These are phyloP conservation scores for Xylariaceae sp. DNA, from an alignment of 2,329 filamentous ascomycete genomes.

Conservation along the genomic window DNA sequence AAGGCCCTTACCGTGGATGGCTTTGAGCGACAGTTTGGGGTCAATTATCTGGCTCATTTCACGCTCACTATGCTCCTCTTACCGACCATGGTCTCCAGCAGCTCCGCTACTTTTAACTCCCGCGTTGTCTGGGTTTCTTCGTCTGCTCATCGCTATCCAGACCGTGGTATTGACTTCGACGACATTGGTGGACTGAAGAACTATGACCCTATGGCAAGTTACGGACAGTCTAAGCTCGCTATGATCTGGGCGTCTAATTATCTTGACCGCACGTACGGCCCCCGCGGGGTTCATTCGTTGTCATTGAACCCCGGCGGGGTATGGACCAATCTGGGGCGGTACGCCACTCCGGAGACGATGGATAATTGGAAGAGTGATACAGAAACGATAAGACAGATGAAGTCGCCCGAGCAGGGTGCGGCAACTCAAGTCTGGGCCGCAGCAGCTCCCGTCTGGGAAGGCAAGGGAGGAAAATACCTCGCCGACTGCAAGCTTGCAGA, in stretches of 20 bases:
- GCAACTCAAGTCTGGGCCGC: conserved; percentile 55
- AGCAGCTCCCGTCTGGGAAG: conserved; percentile 48
- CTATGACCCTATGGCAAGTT: conserved; percentile 42
- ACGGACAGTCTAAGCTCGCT: conserved; percentile 51
- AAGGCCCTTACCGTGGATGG: conserved; percentile 46
- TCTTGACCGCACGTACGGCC: conserved; percentile 50
- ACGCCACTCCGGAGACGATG: conserved; percentile 21
- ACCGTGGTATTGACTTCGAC: conserved; percentile 22
- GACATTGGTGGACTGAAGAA: conserved; percentile 48
- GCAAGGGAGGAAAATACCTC: conserved; percentile 54
- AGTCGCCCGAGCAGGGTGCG: conserved; percentile 50
- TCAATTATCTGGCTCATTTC: conserved; percentile 58
- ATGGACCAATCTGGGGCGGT: conserved; percentile 34
- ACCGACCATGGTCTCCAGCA: conserved; percentile 45
- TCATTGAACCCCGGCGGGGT: conserved; percentile 52
- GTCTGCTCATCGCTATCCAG: conserved; percentile 44
- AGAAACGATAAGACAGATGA: conserved; percentile 26
- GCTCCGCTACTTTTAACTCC: conserved; percentile 45
- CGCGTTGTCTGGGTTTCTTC: conserved; percentile 52
- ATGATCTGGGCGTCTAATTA: conserved; percentile 53
- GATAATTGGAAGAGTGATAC: conserved; percentile 8
- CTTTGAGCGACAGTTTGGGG: conserved; percentile 55
- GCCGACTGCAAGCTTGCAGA: conserved; percentile 46
- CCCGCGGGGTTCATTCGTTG: conserved; percentile 46
- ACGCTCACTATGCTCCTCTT: conserved; percentile 56